Evolutionary conservation across 805 yeast genomes (phyloP).

Genomic region (Wickerhamiella kazuoi): DNA sequence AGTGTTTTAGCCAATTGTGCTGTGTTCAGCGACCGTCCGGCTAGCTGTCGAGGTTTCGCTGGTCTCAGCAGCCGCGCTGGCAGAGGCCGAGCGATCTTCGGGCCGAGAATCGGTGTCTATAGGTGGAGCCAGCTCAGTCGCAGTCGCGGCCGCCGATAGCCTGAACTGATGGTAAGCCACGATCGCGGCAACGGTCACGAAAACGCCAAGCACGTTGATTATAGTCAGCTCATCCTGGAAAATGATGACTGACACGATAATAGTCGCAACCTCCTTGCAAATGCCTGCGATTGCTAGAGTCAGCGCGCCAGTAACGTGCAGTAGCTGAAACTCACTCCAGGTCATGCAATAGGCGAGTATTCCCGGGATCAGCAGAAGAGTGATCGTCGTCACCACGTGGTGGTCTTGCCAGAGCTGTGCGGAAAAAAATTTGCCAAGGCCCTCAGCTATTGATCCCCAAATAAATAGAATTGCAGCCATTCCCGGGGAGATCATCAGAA

Average conservation of each 20-base stretch:
- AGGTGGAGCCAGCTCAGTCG: too few species aligned
- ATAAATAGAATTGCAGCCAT: constrained; percentile 50
- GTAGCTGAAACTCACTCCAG: constrained; percentile 56
- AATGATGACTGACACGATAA: constrained; percentile 44
- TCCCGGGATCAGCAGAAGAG: constrained; percentile 63
- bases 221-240: constrained; percentile 57
- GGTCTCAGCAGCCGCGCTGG: too few species aligned
- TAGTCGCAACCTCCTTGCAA: constrained; percentile 79
- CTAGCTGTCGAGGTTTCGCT: too few species aligned
- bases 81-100: too few species aligned
- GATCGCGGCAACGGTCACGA: constrained; percentile 60
- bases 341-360: constrained; percentile 79
- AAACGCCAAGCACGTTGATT: constrained; percentile 56
- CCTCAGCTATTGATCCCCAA: constrained; percentile 56
- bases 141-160: constrained; percentile 7
- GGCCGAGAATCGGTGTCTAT: too few species aligned
- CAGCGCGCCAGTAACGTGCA: constrained; percentile 65
- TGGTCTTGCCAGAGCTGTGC: constrained; percentile 49
- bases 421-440: constrained; percentile 32
- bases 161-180: constrained; percentile 49
- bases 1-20: too few species aligned
- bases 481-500: constrained; percentile 66
- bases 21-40: too few species aligned
- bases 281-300: constrained; percentile 85
- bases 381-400: constrained; percentile 38